phyloP scores from a whole-genome alignment of 805 yeast species.

The Martiniozyma abietophila region DNA sequence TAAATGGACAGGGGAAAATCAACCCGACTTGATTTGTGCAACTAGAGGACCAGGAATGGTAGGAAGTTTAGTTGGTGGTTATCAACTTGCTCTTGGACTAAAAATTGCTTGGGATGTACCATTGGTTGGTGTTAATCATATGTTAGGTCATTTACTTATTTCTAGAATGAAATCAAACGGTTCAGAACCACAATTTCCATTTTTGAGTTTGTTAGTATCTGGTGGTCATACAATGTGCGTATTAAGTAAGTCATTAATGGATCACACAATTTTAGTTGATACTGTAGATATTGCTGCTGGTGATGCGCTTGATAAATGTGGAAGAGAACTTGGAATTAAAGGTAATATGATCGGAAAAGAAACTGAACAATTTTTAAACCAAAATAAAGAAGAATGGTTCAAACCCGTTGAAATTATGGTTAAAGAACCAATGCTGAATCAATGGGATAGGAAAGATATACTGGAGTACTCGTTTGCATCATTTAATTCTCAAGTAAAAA shows the following conservation, averaged over 20 bases:
- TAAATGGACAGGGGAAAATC: constrained; percentile 23
- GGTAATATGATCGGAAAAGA: constrained; percentile 87
- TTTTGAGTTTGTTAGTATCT: constrained; percentile 67
- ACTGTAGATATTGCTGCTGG: constrained; percentile 89
- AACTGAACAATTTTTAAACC: constrained; percentile 47
- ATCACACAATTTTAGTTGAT: constrained; percentile 67
- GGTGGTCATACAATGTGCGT: constrained; percentile 96
- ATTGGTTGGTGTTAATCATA: constrained; percentile 85
- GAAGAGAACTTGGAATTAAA: constrained; percentile 66
- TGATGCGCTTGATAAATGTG: constrained; percentile 88
- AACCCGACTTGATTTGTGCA: constrained; percentile 73
- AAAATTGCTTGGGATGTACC: constrained; percentile 72
- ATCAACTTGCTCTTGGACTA: constrained; percentile 79
- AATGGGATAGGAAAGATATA: constrained; percentile 34
- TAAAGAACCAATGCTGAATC: constrained; percentile 45
- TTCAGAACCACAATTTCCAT: constrained; percentile 47
- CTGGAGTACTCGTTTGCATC: constrained; percentile 71
- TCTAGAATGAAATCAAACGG: constrained; percentile 44
- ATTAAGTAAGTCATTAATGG: constrained; percentile 43
- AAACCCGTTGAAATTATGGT: constrained; percentile 21
- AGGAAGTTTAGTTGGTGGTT: constrained; percentile 76
- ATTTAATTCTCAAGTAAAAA: constrained; percentile 31
- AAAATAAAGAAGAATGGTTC: constrained; percentile 26
- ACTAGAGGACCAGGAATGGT: constrained; percentile 97
- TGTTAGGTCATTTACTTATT: constrained; percentile 83